Conservation (phyloP, 768 basidiomycete genomes). For the Trametes villosa region DNA sequence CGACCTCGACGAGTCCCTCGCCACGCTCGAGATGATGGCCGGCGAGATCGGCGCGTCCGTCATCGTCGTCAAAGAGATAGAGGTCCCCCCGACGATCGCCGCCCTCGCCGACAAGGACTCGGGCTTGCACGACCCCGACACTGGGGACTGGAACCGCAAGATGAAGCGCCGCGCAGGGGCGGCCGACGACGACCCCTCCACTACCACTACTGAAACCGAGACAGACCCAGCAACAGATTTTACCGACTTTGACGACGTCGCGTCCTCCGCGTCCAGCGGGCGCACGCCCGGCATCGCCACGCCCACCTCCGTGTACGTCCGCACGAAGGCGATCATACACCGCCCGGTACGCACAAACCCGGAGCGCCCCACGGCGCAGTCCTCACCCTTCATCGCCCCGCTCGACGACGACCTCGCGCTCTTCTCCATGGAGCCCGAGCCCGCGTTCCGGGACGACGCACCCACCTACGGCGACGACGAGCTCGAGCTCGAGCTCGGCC, state of each 20-base stretch:
- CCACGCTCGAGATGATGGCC: constrained; percentile 93
- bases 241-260: constrained; percentile 42
- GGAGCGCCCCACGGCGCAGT: constrained; percentile 28
- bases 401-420: constrained; percentile 38
- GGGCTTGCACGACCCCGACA: constrained; percentile 41
- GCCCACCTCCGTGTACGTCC: neutral
- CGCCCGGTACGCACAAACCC: constrained; percentile 34
- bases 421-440: constrained; percentile 55
- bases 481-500: constrained; percentile 8
- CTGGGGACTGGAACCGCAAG: constrained; percentile 39
- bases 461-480: constrained; percentile 18
- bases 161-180: constrained; percentile 27
- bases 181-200: neutral
- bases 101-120: constrained; percentile 38
- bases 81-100: constrained; percentile 62
- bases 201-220: constrained; percentile 45
- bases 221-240: constrained; percentile 43
- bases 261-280: constrained; percentile 17
- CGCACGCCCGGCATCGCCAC: constrained; percentile 16
- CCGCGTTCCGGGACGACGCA: constrained; percentile 39
- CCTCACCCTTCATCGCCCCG: constrained; percentile 28
- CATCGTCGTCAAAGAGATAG: constrained; percentile 87
- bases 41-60: constrained; percentile 92
- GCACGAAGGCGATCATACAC: constrained; percentile 14
- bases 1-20: constrained; percentile 81